Base-by-base conservation (phyloP, 768 basidiomycete genomes). In the Coprinellus micaceus region DNA sequence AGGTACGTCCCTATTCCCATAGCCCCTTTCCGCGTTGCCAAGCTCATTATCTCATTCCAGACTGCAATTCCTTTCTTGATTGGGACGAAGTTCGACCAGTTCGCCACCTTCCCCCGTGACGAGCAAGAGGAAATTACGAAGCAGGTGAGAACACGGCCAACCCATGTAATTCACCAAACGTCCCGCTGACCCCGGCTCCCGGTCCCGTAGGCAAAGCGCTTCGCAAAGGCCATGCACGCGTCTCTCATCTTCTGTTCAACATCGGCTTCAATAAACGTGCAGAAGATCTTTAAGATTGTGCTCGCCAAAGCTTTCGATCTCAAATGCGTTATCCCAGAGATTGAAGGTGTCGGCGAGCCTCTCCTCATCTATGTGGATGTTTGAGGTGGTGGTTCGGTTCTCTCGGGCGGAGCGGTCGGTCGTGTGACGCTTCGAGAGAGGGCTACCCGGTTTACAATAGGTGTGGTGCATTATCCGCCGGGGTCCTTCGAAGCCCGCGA, bases 51-150 rank as follows among this genome's bases (percentile, higher is more conserved):
- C 33, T 6, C 33, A 33, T 33, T 13, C 7, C 64, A 98, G 97
- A 97, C 94, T 17, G 97, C 97, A 43, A 98, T 98, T 68, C 97
- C 97, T 21, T 97, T 99, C 73, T 78, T 99, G 61, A 94, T 99
- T 63, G 97, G 97, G 61, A 98, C 97, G 48, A 99, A 99, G 74
- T 99, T 91, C 70, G 97, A 99, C 77, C 88, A 91, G 53, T 99
- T 98, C 72, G 86, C 91, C 29, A 91, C 93, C 21, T 95, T 98
- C 74, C 89, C 95, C 57, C 80, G 89, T 65, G 97, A 99, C 69
- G 97, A 99, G 71, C 97, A 99, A 70, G 97, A 98, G 73, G 97
- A 99, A 74, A 97, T 98, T 66, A 98, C 97, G 43, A 96, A 95
- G 74, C 95, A 98, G 83, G 91, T 89, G 24, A 53, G 77, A 15